Base-by-base conservation (phyloP, 1,284 basidiomycete species). In the Acaromyces ingoldii region DNA sequence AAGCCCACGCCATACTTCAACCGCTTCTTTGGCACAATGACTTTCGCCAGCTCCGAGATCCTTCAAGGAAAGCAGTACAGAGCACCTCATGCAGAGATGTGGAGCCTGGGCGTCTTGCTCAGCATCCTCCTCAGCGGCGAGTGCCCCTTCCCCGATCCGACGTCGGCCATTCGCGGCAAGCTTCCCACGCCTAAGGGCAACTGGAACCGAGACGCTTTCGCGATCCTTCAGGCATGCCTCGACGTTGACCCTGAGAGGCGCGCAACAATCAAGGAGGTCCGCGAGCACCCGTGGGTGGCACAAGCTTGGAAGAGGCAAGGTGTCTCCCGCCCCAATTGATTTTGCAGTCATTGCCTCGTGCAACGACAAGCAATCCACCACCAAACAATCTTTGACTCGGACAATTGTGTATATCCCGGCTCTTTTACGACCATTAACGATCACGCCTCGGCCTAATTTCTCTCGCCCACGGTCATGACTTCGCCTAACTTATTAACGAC, bases 51-150 rank as follows among this genome's bases (percentile, higher is more conserved):
- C 25, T 81, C 87, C 15, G 90, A 93, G 75, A 87, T 92, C 59
- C 79, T 92, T 29, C 81, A 81, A 40, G 87, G 89, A 68, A 80
- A 83, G 67, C 80, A 82, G 1, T 81, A 81, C 65, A 74, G 77
- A 26, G 80, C 89, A 0, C 83, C 85, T 1, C 85, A 87, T 9
- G 86, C 87, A 17, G 91, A 93, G 76, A 82, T 92, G 39, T 93
- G 90, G 91, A 88, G 88, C 1, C 81, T 92, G n/a, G 91, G 91
- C 28, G 86, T 93, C 41, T 80, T 93, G 30, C 83, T 92, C 49
- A 86, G 85, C 17, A 91, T 89, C 76, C 80, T 93, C 39, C 80
- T 92, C 58, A 89, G 87, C 2, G 90, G 90, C 15, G 81, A 86
- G 63, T 88, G 87, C 21, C 89, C 89, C 3, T 93, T 92, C 75